phyloP scores from a whole-genome alignment of 2,329 filamentous ascomycete species.

The Penicillium decumbens region DNA sequence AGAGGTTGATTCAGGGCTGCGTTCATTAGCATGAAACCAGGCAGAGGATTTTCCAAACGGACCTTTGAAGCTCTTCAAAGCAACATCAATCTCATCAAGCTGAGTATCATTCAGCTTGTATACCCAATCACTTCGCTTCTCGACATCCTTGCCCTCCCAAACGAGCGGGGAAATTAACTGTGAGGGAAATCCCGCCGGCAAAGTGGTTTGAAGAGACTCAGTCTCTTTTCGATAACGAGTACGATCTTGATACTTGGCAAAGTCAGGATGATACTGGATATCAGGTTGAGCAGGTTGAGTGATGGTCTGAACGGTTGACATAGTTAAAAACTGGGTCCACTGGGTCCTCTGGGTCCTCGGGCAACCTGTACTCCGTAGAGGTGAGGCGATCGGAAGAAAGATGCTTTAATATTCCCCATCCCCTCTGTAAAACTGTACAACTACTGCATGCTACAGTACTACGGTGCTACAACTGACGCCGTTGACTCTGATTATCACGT shows the following conservation, averaged over 20 bases:
- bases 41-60: neutral
- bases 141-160: constrained; percentile 45
- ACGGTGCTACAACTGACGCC: neutral
- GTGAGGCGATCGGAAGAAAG: neutral
- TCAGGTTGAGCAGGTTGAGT: constrained; percentile 15
- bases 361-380: neutral
- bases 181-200: constrained; percentile 43
- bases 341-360: neutral
- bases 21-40: constrained; percentile 10
- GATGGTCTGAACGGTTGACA: constrained; percentile 17
- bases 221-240: constrained; percentile 16
- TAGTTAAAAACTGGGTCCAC: neutral
- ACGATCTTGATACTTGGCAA: constrained; percentile 20
- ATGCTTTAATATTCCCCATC: neutral
- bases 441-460: neutral
- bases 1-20: constrained; percentile 29
- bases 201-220: constrained; percentile 11
- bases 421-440: neutral
- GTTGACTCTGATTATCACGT: neutral
- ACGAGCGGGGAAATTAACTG: constrained; percentile 43
- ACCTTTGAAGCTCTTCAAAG: constrained; percentile 43
- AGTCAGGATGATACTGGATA: constrained; percentile 24
- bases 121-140: constrained; percentile 35
- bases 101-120: constrained; percentile 28
- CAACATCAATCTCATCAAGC: constrained; percentile 43